Percentiles rank a stretch among this genome's conserved stretches.
Conservation (phyloP, 345 rosid species). For the Syzygium grande region DNA sequence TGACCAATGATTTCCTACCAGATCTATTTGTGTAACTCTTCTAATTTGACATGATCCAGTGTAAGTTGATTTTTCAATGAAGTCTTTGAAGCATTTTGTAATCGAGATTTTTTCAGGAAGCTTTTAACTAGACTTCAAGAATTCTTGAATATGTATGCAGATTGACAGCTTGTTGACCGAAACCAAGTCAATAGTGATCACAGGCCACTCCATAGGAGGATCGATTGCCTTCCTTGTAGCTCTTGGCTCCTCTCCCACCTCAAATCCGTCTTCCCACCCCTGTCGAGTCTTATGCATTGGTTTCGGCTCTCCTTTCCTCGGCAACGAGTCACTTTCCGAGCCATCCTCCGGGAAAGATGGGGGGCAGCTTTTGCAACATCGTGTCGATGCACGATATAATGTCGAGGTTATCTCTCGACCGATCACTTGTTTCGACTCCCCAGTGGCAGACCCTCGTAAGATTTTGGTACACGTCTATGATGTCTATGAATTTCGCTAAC, state of each 20-base stretch:
- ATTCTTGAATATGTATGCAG: constrained; percentile 17
- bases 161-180: constrained; percentile 12
- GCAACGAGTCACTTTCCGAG: constrained; percentile 55
- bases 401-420: constrained; percentile 47
- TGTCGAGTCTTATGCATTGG: constrained; percentile 59
- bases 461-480: constrained; percentile 24
- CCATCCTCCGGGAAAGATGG: constrained; percentile 56
- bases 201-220: constrained; percentile 82
- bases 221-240: constrained; percentile 56
- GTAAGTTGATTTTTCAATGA: not conserved
- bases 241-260: constrained; percentile 59
- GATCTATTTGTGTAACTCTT: not conserved
- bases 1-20: not conserved
- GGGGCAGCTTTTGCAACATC: constrained; percentile 68
- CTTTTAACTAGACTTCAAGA: not conserved
- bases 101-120: not conserved
- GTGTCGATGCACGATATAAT: constrained; percentile 49
- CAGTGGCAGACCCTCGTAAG: constrained; percentile 15
- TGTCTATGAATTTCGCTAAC: not conserved
- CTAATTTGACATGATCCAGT: not conserved
- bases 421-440: constrained; percentile 3
- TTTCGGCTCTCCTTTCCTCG: constrained; percentile 79
- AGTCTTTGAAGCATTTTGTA: not conserved
- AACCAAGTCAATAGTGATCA: constrained; percentile 46
- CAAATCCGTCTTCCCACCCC: constrained; percentile 15